phyloP scores from a whole-genome alignment of 2,329 filamentous ascomycete genomes.

The Arthrobotrys sphaeroides region DNA sequence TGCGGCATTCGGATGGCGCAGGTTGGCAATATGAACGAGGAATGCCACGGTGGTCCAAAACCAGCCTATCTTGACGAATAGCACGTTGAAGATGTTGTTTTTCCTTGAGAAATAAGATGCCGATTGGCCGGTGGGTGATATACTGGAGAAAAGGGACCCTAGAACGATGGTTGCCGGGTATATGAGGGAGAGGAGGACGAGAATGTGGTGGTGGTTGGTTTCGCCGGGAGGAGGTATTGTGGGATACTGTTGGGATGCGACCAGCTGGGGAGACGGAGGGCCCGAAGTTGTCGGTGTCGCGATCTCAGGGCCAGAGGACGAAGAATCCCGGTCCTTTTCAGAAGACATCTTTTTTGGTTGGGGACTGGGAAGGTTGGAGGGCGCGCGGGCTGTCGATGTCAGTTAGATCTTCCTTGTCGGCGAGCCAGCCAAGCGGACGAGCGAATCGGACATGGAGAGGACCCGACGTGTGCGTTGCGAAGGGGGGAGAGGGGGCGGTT shows the following conservation, averaged over 20 bases:
- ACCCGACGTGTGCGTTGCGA: not conserved
- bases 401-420: too few species aligned
- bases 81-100: constrained; percentile 86
- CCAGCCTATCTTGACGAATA: constrained; percentile 97
- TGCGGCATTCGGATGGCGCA: constrained; percentile 66
- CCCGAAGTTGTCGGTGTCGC: constrained; percentile 45
- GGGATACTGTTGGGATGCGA: constrained; percentile 30
- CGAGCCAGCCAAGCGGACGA: not conserved
- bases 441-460: not conserved
- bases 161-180: constrained; percentile 83
- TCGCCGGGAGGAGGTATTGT: constrained; percentile 11
- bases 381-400: not conserved
- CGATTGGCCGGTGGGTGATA: constrained; percentile 74
- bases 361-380: not conserved
- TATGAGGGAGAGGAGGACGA: constrained; percentile 68
- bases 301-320: constrained; percentile 45
- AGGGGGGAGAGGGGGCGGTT: too few species aligned
- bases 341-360: constrained; percentile 28
- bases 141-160: constrained; percentile 79
- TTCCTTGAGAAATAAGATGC: constrained; percentile 94
- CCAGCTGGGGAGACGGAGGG: constrained; percentile 34
- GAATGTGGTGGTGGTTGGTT: constrained; percentile 33
- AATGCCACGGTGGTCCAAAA: constrained; percentile 85
- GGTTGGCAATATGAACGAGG: constrained; percentile 73
- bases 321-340: constrained; percentile 46